phyloP scores from a whole-genome alignment of 1,284 basidiomycete species.

The Puccinia triticina region DNA sequence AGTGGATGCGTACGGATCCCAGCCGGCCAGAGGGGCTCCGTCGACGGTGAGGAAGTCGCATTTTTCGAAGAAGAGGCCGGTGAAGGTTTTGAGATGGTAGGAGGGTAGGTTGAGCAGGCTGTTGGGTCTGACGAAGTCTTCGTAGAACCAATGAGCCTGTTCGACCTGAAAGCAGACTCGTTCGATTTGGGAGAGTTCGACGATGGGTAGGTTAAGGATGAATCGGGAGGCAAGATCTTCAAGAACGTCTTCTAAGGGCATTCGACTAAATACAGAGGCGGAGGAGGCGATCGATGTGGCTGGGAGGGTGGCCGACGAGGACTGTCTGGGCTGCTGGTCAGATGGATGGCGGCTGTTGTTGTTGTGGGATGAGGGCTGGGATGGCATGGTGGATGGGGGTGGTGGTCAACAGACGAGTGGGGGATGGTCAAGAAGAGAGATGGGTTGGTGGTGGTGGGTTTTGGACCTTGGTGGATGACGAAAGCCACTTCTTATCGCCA shows the following conservation, averaged over 20 bases:
- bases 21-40: constrained; percentile 33
- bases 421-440: no score
- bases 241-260: constrained; percentile 57
- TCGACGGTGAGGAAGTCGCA: constrained; percentile 71
- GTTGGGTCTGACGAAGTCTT: constrained; percentile 83
- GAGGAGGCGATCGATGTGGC: constrained; percentile 40
- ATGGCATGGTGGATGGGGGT: not conserved
- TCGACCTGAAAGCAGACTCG: constrained; percentile 98
- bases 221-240: constrained; percentile 70
- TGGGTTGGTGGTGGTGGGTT: not conserved
- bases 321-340: not conserved
- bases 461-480: no score
- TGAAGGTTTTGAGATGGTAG: constrained; percentile 86
- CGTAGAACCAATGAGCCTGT: constrained; percentile 99
- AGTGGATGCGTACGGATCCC: constrained; percentile 47
- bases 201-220: constrained; percentile 91
- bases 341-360: not conserved
- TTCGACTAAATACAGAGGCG: constrained; percentile 48
- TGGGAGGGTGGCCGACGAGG: constrained; percentile 22
- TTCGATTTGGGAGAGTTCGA: constrained; percentile 86
- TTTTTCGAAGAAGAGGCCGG: constrained; percentile 82
- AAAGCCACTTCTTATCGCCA: no score
- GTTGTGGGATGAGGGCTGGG: not conserved
- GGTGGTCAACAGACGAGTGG: no score
- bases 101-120: constrained; percentile 86